Base-by-base conservation (phyloP, 2,329 filamentous ascomycete species). In the Lasiodiplodia sp. region DNA sequence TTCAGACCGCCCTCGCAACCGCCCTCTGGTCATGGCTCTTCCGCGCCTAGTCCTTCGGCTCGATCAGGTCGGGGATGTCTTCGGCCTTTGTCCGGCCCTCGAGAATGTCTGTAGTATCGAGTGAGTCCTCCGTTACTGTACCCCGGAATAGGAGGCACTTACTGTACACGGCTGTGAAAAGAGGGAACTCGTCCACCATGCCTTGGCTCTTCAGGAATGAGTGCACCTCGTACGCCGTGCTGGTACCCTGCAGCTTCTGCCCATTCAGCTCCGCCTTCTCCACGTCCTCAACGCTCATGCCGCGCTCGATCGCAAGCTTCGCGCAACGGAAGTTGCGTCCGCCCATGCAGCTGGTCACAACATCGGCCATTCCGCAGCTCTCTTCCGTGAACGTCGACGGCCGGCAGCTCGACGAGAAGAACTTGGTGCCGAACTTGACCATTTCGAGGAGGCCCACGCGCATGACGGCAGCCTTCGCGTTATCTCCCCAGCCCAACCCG, bases 391-490 rank as follows among this genome's bases (percentile, higher is more conserved):
- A 98, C 0, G 96, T 99, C 68, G 87, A 88, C 11, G 91, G 88
- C 72, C 91, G 87, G 31, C 96, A 91, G 0, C 92, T 92, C 75
- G 94, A 87, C 21, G 89, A 88, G 78, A 98, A 99, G 85, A 98
- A 99, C 74, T 91, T 89, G 80, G 94, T 93, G 72, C 95, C 95
- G 74, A 99, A 99, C 78, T 92, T 91, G 76, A 98, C 93, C 91
- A 97, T 97, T 82, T 99, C 96, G 74, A 97, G 86, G 56, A 99
- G 88, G 8, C 96, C 96, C 23, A 98, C 91, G 52, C 96, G 92
- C 93, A 99, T 98, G 70, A 99, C 91, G 56, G 96, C 96, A n/a
- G 96, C 94, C 84, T 99, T 98, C 72, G 95, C 95, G 74, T 98
- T 99, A 84, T 98, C 94, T 76, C 96, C 96, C 95, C 96, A 99